Percentiles rank a stretch among this genome's conserved stretches.
These are phyloP conservation scores for Rhododendron williamsianum DNA, from an alignment of 148 eudicot species.

Conservation along the genomic window DNA sequence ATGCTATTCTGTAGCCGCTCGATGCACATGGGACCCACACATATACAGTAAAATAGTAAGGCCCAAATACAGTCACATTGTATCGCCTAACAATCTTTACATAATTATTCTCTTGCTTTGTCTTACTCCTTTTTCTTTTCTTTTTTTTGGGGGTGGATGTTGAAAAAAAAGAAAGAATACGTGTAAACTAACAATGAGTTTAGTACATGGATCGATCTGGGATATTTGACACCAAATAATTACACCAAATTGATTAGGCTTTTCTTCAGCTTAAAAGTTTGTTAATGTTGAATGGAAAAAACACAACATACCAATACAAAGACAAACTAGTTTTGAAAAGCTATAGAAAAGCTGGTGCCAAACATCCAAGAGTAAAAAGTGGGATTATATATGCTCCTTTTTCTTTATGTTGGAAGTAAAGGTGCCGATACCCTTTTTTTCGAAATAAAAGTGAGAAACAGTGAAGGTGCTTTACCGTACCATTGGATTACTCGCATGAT, in stretches of 20 bases:
- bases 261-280: background rate
- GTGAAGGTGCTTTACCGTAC: background rate
- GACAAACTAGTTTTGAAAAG: background rate
- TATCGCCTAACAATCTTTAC: background rate
- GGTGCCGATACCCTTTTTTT: background rate
- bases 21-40: background rate
- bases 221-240: background rate
- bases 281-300: background rate
- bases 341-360: background rate
- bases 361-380: background rate
- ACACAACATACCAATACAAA: background rate
- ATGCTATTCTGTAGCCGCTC: too few relatives aligned
- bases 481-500: background rate
- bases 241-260: background rate
- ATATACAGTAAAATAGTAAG: background rate
- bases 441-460: too few relatives aligned
- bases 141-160: background rate
- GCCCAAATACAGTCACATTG: background rate
- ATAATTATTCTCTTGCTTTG: background rate
- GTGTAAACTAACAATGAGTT: background rate
- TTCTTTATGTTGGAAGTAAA: background rate
- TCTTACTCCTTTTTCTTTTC: background rate
- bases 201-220: background rate
- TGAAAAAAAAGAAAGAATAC: background rate
- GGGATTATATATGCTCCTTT: background rate